Evolutionary conservation across 768 basidiomycete species (phyloP), one percentile per base, ranked within the genome.

Genomic region (Megacollybia marginata): DNA sequence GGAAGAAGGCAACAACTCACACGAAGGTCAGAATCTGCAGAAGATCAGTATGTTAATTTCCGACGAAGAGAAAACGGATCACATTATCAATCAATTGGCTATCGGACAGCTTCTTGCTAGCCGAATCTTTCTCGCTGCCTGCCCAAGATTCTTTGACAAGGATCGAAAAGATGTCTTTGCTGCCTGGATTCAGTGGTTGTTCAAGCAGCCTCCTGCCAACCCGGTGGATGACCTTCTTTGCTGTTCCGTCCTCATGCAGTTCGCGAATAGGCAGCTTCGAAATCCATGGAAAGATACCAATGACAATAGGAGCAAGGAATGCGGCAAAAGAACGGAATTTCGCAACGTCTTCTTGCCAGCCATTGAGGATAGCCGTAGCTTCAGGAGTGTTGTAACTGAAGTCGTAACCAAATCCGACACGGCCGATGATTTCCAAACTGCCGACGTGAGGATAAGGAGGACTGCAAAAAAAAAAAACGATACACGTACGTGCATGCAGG

Each of bases 391-490:
- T 32, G 28, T 35, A 28, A 16, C 42, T 34, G 57, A 69, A 66
- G 53, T 69, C 65, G 54, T 65, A 60, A 18, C 59, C 63, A 44
- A 67, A 68, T 6, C 56, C 67, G 50, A 66, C 60, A 45, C 57
- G 61, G 7, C 52, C 53, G 19, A 54, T 54, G 15, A 53, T 48
- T 42, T 53, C 44, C 10, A 55, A 42, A 1, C 52, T 54, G 18
- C 11, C n/a, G 23, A 28, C 6, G 2, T 28, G 23, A 28, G 23
- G 6, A 28, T 28, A 28, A 28, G 23, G 23, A 8, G 13, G 15
- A 18, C 18, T 13, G 38, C 8, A 10, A 36, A 19, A 51, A 9
- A 15, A 10, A 36, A 19, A 51, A 9, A 15, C 19, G 10, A 13
- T 33, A 11, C 36, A 44, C 43, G 35, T 46, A 49, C 48, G 48